Evolutionary conservation across 2,329 filamentous ascomycete species (phyloP).

Genomic region (Botrytis sinoallii): DNA sequence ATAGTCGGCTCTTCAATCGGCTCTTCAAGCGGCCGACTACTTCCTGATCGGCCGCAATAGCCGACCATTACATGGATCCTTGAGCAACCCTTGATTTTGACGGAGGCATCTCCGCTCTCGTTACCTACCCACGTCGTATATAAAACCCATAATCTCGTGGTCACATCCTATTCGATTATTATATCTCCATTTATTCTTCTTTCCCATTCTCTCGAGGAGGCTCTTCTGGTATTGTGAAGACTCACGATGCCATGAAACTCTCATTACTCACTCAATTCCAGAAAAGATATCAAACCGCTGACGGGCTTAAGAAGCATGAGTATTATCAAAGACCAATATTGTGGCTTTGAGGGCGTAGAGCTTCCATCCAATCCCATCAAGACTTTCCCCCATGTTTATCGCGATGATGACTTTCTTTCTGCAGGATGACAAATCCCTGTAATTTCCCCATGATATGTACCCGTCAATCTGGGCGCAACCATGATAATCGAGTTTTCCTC

Average conservation of each 20-base stretch:
- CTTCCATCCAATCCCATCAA: background rate
- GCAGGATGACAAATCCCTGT: slow-evolving; percentile 4
- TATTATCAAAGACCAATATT: background rate
- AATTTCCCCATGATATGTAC: background rate
- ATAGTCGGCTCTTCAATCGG: too few relatives aligned
- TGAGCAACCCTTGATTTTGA: background rate
- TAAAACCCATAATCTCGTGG: background rate
- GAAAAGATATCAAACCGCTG: background rate
- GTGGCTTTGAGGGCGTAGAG: background rate
- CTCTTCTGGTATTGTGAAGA: background rate
- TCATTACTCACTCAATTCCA: too few relatives aligned
- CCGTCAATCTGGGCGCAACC: background rate
- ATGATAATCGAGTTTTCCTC: background rate
- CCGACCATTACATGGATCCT: too few relatives aligned
- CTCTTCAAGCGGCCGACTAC: too few relatives aligned
- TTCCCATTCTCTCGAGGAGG: background rate
- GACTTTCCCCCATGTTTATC: background rate
- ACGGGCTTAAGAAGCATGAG: background rate
- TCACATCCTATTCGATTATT: background rate
- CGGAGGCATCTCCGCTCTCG: background rate
- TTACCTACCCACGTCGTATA: too few relatives aligned
- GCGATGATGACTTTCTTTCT: background rate
- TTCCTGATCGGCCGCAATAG: too few relatives aligned
- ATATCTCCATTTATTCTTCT: background rate
- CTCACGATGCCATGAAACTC: background rate